These are phyloP conservation scores for Tylopilus sp. DNA, from an alignment of 768 basidiomycete genomes.

Conservation along the genomic window DNA sequence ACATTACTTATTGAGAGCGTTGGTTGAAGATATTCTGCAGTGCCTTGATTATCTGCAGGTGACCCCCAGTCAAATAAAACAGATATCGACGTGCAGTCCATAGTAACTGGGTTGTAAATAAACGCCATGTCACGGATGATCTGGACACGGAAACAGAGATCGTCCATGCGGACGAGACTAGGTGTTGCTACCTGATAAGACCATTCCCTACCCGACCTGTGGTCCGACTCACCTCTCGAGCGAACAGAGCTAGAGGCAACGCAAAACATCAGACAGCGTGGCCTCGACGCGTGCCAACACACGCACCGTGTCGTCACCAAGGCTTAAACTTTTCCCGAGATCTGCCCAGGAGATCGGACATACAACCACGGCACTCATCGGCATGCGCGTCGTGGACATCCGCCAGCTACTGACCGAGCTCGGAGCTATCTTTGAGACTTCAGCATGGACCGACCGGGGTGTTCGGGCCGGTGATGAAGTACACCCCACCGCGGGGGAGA, in stretches of 20 bases:
- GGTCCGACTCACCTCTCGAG: conserved; percentile 24
- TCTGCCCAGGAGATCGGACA: conserved; percentile 31
- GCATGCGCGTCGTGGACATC: conserved; percentile 41
- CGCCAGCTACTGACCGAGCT: conserved; percentile 32
- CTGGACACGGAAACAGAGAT: conserved; percentile 43
- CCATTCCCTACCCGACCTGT: neutral
- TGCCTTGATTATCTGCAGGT: conserved; percentile 29
- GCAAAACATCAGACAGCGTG: neutral
- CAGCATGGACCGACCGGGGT: conserved; percentile 4
- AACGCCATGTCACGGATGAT: conserved; percentile 42
- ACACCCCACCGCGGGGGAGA: neutral
- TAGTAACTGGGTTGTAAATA: conserved; percentile 51
- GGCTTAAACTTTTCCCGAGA: conserved; percentile 26
- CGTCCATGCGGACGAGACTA: conserved; percentile 36
- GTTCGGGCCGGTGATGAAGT: conserved; percentile 8
- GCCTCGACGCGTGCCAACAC: neutral
- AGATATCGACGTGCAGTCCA: conserved; percentile 43
- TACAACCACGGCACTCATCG: conserved; percentile 30
- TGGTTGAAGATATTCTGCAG: conserved; percentile 33
- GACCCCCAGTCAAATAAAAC: conserved; percentile 56
- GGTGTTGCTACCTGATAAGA: neutral
- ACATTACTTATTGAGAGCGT: conserved; percentile 18
- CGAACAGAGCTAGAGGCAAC: conserved; percentile 25
- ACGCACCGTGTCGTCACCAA: conserved; percentile 43
- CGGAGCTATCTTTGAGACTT: conserved; percentile 1